phyloP scores from a whole-genome alignment of 768 basidiomycete species.

The Lactarius hatsudake region DNA sequence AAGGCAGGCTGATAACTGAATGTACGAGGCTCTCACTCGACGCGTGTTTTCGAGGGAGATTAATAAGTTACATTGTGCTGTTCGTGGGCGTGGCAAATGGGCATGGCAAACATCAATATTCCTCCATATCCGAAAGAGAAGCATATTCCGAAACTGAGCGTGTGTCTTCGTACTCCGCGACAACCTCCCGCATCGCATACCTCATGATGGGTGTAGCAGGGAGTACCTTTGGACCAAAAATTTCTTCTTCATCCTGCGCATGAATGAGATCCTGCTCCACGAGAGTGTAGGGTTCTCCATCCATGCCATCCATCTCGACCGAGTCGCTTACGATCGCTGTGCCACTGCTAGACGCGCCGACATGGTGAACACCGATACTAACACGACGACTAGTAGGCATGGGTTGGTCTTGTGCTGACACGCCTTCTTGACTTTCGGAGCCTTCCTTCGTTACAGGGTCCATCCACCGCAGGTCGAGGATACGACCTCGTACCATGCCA shows the following conservation, averaged over 20 bases:
- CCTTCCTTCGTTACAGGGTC: conserved; percentile 61
- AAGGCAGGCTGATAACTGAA: conserved; percentile 3
- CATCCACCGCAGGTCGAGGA: conserved; percentile 76
- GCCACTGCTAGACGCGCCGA: conserved; percentile 27
- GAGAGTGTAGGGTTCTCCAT: conserved; percentile 38
- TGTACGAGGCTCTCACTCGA: conserved; percentile 2
- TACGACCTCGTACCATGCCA: conserved; percentile 76
- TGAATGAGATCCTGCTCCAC: conserved; percentile 45
- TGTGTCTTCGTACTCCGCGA: conserved; percentile 78
- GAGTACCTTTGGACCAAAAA: conserved; percentile 70
- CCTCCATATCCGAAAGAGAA: conserved; percentile 74
- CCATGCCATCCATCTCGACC: conserved; percentile 35
- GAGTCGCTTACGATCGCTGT: conserved; percentile 29
- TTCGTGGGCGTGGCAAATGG: neutral
- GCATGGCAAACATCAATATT: conserved; percentile 44
- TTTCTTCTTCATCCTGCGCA: conserved; percentile 47
- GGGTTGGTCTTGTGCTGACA: conserved; percentile 26
- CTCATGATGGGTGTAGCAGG: conserved; percentile 80
- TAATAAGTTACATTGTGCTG: conserved; percentile 17
- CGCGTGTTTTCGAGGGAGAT: neutral
- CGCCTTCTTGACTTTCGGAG: conserved; percentile 33
- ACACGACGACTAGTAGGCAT: conserved; percentile 29
- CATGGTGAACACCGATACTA: conserved; percentile 27
- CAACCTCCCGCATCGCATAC: conserved; percentile 80
- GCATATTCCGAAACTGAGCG: conserved; percentile 76